Evolutionary conservation across 1,284 basidiomycete species (phyloP), one percentile per base, ranked within the genome.

Genomic region (Coniophora puteana): DNA sequence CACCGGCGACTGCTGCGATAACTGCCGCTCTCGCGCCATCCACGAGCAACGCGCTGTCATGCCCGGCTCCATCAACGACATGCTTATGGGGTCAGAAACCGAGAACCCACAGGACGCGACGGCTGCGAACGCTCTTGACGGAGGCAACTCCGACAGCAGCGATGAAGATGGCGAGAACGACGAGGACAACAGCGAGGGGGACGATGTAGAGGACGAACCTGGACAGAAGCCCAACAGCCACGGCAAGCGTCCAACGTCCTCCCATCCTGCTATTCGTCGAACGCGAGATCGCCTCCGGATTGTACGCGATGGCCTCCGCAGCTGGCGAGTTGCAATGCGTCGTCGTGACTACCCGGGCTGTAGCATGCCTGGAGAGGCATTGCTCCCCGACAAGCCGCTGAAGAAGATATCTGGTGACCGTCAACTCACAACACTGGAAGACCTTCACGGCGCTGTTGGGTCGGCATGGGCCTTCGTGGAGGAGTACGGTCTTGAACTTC

Each of bases 351-450:
- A 34, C 4, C 39, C 28, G 18, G 4, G 41, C 23, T 27, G 20
- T 8, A 38, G 26, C 4, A 45, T 47, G 2, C 45, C 39, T 0
- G 3, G 35, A 4, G 29, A 36, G 0, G 4, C 34, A n/a, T 7
- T 46, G 10, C 46, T 47, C 14, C 39, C 44, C 20, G 46, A 47
- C 5, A 2, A 28, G 3, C 11, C 27, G 6, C 36, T 43, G 26
- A 46, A 36, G 23, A 43, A 31, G 5, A 43, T 46, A 1, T 18
- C 36, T 22, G 45, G 35, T 8, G 41, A 41, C 12, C 13, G 8
- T 14, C 21, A 4, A 17, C 3, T 47, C 3, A 25, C 26, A n/a
- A 12, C 16, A 1, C 2, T 44, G 1, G 18, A 40, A 1, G 38
- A 46, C 28, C 36, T 46, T 21, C 30, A 16, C n/a, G n/a, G n/a